Evolutionary conservation across 192 early-diverging fungal genomes (phyloP).

Genomic region (Glomus cerebriforme): DNA sequence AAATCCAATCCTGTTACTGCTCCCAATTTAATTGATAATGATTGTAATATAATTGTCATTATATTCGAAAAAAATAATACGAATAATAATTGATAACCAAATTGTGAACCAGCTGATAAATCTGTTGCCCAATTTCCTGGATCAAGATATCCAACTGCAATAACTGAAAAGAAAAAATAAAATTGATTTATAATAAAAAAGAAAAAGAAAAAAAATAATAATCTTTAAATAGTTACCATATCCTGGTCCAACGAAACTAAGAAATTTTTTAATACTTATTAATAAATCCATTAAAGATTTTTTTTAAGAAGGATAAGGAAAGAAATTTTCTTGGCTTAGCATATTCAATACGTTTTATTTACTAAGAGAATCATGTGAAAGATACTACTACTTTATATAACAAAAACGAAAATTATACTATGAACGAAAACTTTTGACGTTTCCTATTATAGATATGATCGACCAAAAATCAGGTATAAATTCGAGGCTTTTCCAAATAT

Average conservation of each 20-base stretch:
- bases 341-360: neutral
- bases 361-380: neutral
- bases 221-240: constrained; percentile 39
- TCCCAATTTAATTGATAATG: constrained; percentile 76
- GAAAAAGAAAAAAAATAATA: neutral
- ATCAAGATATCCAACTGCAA: constrained; percentile 71
- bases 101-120: constrained; percentile 76
- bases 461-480: neutral
- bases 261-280: constrained; percentile 36
- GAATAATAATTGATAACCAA: constrained; percentile 73
- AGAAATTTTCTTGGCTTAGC: neutral
- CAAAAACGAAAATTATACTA: too few relatives aligned
- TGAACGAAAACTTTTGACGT: neutral
- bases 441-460: neutral
- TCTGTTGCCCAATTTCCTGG: constrained; percentile 90
- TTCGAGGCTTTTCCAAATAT: neutral
- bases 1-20: constrained; percentile 76
- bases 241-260: constrained; percentile 47
- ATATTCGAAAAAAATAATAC: constrained; percentile 75
- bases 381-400: neutral
- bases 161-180: constrained; percentile 39
- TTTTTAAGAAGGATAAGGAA: neutral
- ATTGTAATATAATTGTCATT: constrained; percentile 78
- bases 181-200: neutral
- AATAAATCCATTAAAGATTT: neutral